These are phyloP conservation scores for Lecanoromycetidae sp. DNA, from an alignment of 2,329 filamentous ascomycete genomes.

Conservation along the genomic window DNA sequence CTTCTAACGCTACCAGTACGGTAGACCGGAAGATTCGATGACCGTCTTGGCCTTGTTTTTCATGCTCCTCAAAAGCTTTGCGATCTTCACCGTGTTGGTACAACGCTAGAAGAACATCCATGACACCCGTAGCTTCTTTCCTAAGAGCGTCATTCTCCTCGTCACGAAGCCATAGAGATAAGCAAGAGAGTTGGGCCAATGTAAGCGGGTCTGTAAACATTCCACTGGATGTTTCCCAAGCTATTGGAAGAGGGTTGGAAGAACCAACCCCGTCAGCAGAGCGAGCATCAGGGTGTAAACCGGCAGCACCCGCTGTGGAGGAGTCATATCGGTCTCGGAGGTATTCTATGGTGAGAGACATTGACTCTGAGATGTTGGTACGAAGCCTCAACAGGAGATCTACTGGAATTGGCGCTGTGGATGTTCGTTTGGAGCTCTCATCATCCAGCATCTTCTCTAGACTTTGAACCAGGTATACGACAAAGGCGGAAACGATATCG, in stretches of 20 bases:
- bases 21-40: conserved; percentile 46
- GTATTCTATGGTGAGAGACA: conserved; percentile 52
- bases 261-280: conserved; percentile 33
- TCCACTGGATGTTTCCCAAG: conserved; percentile 46
- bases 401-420: conserved; percentile 39
- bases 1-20: conserved; percentile 48
- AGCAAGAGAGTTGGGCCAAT: conserved; percentile 43
- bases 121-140: conserved; percentile 43
- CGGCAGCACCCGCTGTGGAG: conserved; percentile 48
- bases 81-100: conserved; percentile 36
- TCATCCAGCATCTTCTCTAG: conserved; percentile 20
- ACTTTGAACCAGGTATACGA: conserved; percentile 21
- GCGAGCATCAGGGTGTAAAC: conserved; percentile 48
- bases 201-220: conserved; percentile 44
- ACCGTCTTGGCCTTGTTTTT: not conserved
- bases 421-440: conserved; percentile 21
- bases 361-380: conserved; percentile 49
- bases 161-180: conserved; percentile 57
- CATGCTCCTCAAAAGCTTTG: too few relatives aligned
- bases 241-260: conserved; percentile 33
- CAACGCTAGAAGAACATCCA: conserved; percentile 52
- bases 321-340: conserved; percentile 60
- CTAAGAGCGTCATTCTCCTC: conserved; percentile 51
- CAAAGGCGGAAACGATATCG: conserved; percentile 44
- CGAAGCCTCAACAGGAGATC: conserved; percentile 51